Conservation (phyloP, 805 yeast genomes). For the Sugiyamaella floridensis region DNA sequence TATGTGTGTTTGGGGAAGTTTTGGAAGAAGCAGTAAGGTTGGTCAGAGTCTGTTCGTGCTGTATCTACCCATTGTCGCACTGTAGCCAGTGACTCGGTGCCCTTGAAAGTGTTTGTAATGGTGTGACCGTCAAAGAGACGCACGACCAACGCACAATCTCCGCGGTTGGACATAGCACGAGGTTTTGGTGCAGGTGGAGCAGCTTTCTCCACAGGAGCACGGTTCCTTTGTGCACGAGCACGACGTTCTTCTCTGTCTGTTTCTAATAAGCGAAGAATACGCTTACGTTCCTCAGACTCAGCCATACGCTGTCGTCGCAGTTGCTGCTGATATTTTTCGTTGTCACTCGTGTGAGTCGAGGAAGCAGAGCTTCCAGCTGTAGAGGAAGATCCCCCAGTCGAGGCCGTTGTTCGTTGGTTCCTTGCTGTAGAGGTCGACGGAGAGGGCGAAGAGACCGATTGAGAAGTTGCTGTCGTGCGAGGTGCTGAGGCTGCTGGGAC, state of each 20-base stretch:
- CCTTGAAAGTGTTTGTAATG: slow-evolving; percentile 43
- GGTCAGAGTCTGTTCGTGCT: slow-evolving; percentile 42
- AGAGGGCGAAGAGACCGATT: slow-evolving; percentile 7
- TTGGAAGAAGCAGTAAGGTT: slow-evolving; percentile 45
- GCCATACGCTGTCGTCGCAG: slow-evolving; percentile 6
- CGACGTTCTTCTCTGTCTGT: slow-evolving; percentile 47
- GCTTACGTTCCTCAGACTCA: slow-evolving; percentile 43
- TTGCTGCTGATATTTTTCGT: slow-evolving; percentile 10
- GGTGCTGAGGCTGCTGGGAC: neutral
- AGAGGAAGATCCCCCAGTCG: neutral
- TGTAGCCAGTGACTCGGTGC: slow-evolving; percentile 41
- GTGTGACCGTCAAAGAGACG: slow-evolving; percentile 63
- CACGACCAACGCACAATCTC: slow-evolving; percentile 44
- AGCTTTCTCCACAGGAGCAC: neutral
- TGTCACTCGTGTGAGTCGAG: neutral
- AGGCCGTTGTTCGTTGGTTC: neutral
- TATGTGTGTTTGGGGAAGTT: slow-evolving; percentile 59
- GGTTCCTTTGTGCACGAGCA: slow-evolving; percentile 6
- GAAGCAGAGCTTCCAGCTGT: neutral
- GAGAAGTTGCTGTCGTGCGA: neutral
- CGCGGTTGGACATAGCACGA: neutral
- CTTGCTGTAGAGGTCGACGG: slow-evolving; percentile 2
- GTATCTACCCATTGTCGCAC: slow-evolving; percentile 58
- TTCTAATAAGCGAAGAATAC: slow-evolving; percentile 47
- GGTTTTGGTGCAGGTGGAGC: neutral